Conservation (phyloP, 2,329 filamentous ascomycete species). For the Pseudogymnoascus sp. region DNA sequence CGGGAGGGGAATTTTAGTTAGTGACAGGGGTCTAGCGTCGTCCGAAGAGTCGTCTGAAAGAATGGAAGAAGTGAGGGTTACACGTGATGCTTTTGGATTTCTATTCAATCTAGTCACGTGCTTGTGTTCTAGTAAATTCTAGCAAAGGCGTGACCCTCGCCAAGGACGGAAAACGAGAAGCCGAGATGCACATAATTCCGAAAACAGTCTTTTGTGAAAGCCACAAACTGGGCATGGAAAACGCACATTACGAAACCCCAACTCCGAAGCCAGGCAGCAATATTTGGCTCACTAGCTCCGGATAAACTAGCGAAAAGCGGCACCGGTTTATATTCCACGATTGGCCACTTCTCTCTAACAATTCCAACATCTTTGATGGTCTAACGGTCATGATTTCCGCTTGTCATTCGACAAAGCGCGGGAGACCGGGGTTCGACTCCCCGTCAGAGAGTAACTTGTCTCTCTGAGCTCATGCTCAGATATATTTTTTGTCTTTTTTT, state of each 20-base stretch:
- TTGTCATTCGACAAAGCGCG: slow-evolving; percentile 19
- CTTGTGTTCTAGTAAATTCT: too few relatives aligned
- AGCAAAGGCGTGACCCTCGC: too few relatives aligned
- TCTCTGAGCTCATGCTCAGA: slow-evolving; percentile 12
- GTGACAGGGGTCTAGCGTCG: neutral
- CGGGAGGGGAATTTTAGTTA: neutral
- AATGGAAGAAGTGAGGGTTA: too few relatives aligned
- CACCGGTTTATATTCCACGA: neutral
- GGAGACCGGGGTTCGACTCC: slow-evolving; percentile 25
- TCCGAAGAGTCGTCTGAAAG: neutral
- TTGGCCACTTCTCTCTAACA: neutral
- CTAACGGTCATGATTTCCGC: slow-evolving; percentile 27
- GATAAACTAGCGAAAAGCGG: neutral
- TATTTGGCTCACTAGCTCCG: neutral
- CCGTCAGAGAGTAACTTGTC: slow-evolving; percentile 21
- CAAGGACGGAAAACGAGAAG: neutral
- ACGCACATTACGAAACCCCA: neutral
- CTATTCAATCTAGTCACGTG: too few relatives aligned
- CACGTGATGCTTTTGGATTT: too few relatives aligned
- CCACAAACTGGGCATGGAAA: neutral
- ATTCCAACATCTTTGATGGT: slow-evolving; percentile 18
- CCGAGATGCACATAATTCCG: neutral
- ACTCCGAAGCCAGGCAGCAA: slow-evolving; percentile 1
- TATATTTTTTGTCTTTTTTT: neutral
- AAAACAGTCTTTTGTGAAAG: neutral